phyloP scores from a whole-genome alignment of 805 yeast genomes.

The Torulaspora gathmanii region DNA sequence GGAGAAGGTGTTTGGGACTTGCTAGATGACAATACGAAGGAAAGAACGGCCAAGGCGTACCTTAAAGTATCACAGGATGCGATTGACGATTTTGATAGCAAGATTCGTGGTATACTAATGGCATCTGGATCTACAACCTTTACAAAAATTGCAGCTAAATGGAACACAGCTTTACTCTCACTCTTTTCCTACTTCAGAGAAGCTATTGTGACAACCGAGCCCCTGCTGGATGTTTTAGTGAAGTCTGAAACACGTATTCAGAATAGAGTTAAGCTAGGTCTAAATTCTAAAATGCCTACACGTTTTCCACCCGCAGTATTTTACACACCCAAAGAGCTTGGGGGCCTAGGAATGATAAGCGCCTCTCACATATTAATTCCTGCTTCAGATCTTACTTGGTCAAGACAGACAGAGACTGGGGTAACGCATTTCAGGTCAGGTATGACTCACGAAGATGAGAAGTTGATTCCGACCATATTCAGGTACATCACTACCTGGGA shows the following conservation, averaged over 20 bases:
- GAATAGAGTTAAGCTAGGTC: constrained; percentile 87
- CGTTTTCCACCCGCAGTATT: constrained; percentile 98
- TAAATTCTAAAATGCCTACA: constrained; percentile 97
- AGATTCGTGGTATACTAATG: constrained; percentile 87
- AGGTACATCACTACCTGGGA: constrained; percentile 95
- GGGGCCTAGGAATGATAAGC: constrained; percentile 96
- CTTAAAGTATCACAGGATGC: constrained; percentile 79
- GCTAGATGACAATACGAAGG: constrained; percentile 62
- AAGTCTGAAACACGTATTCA: constrained; percentile 91
- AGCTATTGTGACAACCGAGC: constrained; percentile 79
- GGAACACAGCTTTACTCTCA: constrained; percentile 90
- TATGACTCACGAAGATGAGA: constrained; percentile 74
- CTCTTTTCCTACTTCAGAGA: constrained; percentile 88
- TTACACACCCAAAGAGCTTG: constrained; percentile 94
- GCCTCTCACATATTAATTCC: constrained; percentile 96
- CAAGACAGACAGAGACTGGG: constrained; percentile 90
- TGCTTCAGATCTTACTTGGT: constrained; percentile 85
- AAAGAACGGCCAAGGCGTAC: constrained; percentile 83
- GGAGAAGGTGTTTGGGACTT: constrained; percentile 93
- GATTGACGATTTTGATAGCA: constrained; percentile 71
- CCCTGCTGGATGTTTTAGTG: constrained; percentile 74
- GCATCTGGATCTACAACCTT: constrained; percentile 94
- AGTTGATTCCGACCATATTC: constrained; percentile 87
- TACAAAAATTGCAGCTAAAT: constrained; percentile 86
- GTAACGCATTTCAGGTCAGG: constrained; percentile 93